Percentiles rank a stretch among this genome's conserved stretches.
These are phyloP conservation scores for Bauhinia variegata DNA, from an alignment of 306 rosid species.

Conservation along the genomic window DNA sequence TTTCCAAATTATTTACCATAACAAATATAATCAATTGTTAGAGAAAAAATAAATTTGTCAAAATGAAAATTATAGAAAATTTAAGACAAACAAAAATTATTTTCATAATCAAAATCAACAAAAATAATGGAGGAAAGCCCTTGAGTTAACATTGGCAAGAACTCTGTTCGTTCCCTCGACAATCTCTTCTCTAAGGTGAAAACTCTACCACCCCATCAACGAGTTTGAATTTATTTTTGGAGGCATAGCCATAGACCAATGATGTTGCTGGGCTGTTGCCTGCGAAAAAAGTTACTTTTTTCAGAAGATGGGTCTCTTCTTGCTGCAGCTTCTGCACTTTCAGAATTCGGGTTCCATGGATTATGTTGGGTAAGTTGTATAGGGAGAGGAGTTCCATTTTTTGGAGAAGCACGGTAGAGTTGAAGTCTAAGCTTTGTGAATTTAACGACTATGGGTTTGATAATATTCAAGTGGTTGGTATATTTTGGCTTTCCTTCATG, in stretches of 20 bases:
- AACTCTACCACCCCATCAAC: conserved; percentile 74
- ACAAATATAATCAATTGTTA: no score
- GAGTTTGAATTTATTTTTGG: conserved; percentile 86
- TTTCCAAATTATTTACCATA: no score
- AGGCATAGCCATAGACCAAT: conserved; percentile 62
- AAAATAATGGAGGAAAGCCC: no score
- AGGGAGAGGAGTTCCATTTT: conserved; percentile 53
- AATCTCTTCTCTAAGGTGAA: conserved; percentile 54
- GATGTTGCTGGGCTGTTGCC: conserved; percentile 51
- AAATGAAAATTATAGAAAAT: no score
- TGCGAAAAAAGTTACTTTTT: conserved; percentile 62
- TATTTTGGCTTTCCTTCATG: conserved; percentile 69
- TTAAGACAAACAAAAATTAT: no score
- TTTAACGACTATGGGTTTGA: conserved; percentile 55
- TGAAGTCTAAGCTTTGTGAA: conserved; percentile 49
- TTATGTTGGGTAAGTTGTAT: conserved; percentile 62
- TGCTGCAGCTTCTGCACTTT: conserved; percentile 61
- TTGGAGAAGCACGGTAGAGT: conserved; percentile 35
- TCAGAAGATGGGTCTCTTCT: conserved; percentile 61
- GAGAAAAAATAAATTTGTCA: no score
- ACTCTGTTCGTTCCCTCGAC: conserved; percentile 52
- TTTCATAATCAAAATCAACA: no score
- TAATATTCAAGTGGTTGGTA: conserved; percentile 59
- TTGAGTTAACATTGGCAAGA: conserved; percentile 57
- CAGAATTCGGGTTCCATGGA: conserved; percentile 82